phyloP scores from a whole-genome alignment of 2,329 filamentous ascomycete species.

The Aspergillus thermomutatus region DNA sequence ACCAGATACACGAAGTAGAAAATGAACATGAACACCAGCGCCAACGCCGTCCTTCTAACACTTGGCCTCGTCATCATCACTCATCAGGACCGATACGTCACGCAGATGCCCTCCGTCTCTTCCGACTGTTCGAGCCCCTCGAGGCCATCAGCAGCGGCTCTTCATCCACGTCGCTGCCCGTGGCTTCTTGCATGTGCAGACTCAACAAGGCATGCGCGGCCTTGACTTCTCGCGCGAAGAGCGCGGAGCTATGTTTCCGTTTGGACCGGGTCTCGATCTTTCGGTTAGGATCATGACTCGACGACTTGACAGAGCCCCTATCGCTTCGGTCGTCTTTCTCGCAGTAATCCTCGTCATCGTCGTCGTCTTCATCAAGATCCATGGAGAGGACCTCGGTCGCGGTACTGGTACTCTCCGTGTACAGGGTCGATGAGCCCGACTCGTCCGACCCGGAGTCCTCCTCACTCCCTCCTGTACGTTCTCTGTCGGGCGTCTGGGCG shows the following conservation, averaged over 20 bases:
- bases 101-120: slow-evolving; percentile 17
- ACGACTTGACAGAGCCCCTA: neutral
- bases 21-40: neutral
- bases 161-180: slow-evolving; percentile 14
- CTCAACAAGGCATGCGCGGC: slow-evolving; percentile 38
- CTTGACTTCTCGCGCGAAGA: slow-evolving; percentile 32
- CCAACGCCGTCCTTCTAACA: neutral
- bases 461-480: slow-evolving; percentile 5
- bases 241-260: slow-evolving; percentile 7
- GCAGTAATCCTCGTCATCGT: slow-evolving; percentile 20
- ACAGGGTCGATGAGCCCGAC: slow-evolving; percentile 11
- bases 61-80: neutral
- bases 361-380: slow-evolving; percentile 12
- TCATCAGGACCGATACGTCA: neutral
- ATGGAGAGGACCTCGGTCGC: slow-evolving; percentile 8
- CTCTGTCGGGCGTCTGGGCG: slow-evolving; percentile 4
- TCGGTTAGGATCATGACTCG: neutral
- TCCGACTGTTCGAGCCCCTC: neutral
- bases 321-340: neutral
- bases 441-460: slow-evolving; percentile 11
- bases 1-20: neutral
- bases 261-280: slow-evolving; percentile 10
- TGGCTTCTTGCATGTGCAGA: slow-evolving; percentile 31
- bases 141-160: neutral
- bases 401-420: slow-evolving; percentile 8